Base-by-base conservation (phyloP, 768 basidiomycete species). In the Gyrodon lividus region DNA sequence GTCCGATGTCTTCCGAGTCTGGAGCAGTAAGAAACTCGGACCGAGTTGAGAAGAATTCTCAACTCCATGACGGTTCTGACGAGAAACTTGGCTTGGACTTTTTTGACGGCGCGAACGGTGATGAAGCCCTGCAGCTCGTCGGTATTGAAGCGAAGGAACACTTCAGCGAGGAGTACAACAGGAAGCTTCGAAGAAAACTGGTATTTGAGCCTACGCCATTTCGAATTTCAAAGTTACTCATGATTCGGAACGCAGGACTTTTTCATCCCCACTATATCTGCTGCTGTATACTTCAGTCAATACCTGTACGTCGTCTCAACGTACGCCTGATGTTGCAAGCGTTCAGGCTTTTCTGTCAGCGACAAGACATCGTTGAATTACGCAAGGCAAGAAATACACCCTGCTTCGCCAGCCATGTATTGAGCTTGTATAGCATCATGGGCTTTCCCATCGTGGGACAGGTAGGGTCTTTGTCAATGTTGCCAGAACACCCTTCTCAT, bases 281-380 rank as follows among this genome's bases (percentile, higher is more conserved):
- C 83, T 2, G 80, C 82, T 3, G 83, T 86, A 12, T 86, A 85
- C 64, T 86, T 86, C 61, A 82, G 80, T 1, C 82, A 86, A 58
- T 86, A 79, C 57, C 61, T 86, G 81, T 85, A 60, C 47, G 79
- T 55, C 17, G 22, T 41, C 14, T 12, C 17, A n/a, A 45, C 37
- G 6, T 26, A 22, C 17, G 39, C 14, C 26, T 9, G 10, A 22
- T 40, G 19, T 13, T 24, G 14, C 9, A 17, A 16, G 12, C 4
- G 10, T 40, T 65, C 22, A 59, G 37, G 41, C 46, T 39, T 12
- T 50, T 4, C 34, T 30, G 51, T 5, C 51, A 84, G 83, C 51
- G 86, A 87, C 64, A 87, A 87, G 72, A 84, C 83, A 4, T 79
- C 82, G 12, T 62, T 86, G 34, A 85, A 84, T 61, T 86, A 86